Evolutionary conservation across 2,329 filamentous ascomycete genomes (phyloP).

Genomic region (Atkinsonella texensis): DNA sequence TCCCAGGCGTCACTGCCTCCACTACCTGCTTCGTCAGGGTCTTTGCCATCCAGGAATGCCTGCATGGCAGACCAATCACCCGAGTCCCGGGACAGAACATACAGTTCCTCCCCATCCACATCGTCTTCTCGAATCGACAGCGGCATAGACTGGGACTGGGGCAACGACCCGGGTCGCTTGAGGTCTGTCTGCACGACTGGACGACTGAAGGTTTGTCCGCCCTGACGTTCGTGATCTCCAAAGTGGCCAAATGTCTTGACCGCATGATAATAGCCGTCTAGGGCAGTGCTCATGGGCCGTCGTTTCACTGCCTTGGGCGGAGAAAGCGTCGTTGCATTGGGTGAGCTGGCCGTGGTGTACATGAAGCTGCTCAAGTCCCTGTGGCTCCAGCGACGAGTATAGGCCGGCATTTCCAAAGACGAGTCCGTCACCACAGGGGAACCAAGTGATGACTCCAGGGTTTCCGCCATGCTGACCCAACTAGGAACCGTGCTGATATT

Average conservation of each 20-base stretch:
- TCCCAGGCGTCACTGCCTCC: slow-evolving; percentile 27
- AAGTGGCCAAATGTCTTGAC: slow-evolving; percentile 14
- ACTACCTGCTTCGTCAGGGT: slow-evolving; percentile 9
- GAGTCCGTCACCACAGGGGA: slow-evolving; percentile 12
- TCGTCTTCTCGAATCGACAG: slow-evolving; percentile 11
- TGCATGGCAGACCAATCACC: slow-evolving; percentile 27
- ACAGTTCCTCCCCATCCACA: slow-evolving; percentile 16
- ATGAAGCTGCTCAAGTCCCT: slow-evolving; percentile 13
- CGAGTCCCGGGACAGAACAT: slow-evolving; percentile 15
- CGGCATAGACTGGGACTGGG: slow-evolving; percentile 8
- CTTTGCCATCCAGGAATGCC: slow-evolving; percentile 19
- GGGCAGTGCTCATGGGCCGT: slow-evolving; percentile 17
- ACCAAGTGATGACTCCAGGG: slow-evolving; percentile 14
- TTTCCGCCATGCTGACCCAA: slow-evolving; percentile 15
- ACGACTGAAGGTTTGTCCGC: slow-evolving; percentile 10
- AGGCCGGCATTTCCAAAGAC: slow-evolving; percentile 11
- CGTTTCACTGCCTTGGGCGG: slow-evolving; percentile 11
- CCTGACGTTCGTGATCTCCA: slow-evolving; percentile 12
- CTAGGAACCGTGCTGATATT: slow-evolving; percentile 16
- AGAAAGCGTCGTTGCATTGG: neutral
- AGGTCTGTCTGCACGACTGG: slow-evolving; percentile 14
- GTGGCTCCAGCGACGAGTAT: slow-evolving; percentile 16
- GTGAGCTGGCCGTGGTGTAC: slow-evolving; percentile 9
- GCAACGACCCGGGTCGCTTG: slow-evolving; percentile 11
- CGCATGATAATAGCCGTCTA: slow-evolving; percentile 16